These are phyloP conservation scores for Diaporthe sp. DNA, from an alignment of 2,329 filamentous ascomycete genomes.

Conservation along the genomic window DNA sequence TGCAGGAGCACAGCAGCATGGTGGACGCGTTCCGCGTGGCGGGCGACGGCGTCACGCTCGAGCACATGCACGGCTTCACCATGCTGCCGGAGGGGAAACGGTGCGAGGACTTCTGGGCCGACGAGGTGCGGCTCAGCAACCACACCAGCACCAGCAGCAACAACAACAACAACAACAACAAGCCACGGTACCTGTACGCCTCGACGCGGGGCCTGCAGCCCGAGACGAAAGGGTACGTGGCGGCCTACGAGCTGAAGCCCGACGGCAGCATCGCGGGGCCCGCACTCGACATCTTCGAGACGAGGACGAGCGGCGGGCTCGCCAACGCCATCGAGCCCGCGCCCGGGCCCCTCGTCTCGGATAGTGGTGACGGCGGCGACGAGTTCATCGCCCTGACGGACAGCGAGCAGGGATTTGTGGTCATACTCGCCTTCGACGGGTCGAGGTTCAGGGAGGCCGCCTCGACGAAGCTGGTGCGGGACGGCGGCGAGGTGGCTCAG, in stretches of 20 bases:
- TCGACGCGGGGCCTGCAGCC: constrained; percentile 34
- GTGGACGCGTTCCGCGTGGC: constrained; percentile 36
- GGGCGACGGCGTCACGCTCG: constrained; percentile 26
- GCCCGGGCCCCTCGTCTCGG: constrained; percentile 25
- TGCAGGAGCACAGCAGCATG: constrained; percentile 39
- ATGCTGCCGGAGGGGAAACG: constrained; percentile 27
- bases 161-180: neutral
- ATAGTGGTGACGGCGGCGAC: neutral
- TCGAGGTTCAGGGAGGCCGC: constrained; percentile 36
- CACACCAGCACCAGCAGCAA: neutral
- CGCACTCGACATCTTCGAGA: constrained; percentile 35
- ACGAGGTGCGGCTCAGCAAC: constrained; percentile 37
- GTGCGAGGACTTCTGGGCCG: constrained; percentile 34
- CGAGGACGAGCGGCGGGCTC: constrained; percentile 36
- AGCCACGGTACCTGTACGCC: constrained; percentile 34
- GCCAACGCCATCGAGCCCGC: constrained; percentile 39
- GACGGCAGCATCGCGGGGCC: constrained; percentile 32
- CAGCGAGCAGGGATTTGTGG: constrained; percentile 33
- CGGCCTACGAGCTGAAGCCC: constrained; percentile 32
- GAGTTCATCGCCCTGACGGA: constrained; percentile 38
- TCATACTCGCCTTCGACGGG: constrained; percentile 37
- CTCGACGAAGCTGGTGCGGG: constrained; percentile 6
- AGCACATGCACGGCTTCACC: constrained; percentile 32
- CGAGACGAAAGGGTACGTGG: constrained; percentile 36
- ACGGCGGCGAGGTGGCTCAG: constrained; percentile 18